Base-by-base conservation (phyloP, 2,329 filamentous ascomycete species). In the Penicillium sumatraense region DNA sequence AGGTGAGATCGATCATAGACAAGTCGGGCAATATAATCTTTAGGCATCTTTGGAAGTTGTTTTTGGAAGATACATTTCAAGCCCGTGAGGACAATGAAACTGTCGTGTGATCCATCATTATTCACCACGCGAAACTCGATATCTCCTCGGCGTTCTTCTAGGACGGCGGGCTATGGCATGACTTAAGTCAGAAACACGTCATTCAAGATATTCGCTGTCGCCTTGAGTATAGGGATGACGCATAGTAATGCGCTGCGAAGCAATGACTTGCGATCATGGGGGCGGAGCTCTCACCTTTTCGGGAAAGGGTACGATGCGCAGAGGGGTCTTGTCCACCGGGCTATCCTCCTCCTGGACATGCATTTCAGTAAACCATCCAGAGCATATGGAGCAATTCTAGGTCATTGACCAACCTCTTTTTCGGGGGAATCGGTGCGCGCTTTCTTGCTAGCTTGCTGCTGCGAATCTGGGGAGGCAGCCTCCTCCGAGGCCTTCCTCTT, bases 31-130 rank as follows among this genome's bases (percentile, higher is more conserved):
- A 99, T 98, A 73, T 99, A 99, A 71, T 98, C 95, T 75, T 98
- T 97, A 13, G 95, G 95, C 95, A 99, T 99, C 76, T 98, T 98
- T 0, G 95, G 95, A 5, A 99, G 82, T 71, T 99, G 95, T 67
- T 98, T 98, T 73, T 99, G 95, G 68, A 99, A 98, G 62, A 99
- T 96, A 71, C 93, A 96, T 73, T 98, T 99, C 52, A 99, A 81
- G 13, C 95, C 95, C 0, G 93, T 97, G 56, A 99, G 82, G 65
- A 99, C 96, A 69, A 98, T 96, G 63, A 93, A 87, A 70, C 90
- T 96, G 68, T 96, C 91, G 61, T 89, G 85, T 33, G 87, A 83
- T 67, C 90, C 89, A 70, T 99, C 95, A 71, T 99, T 99, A 81
- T 98, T 98, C 68, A 99, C 95, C 6, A 98, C 95, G 45, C 93